Evolutionary conservation across 2,329 filamentous ascomycete species (phyloP).

Genomic region (Arachnopeziza araneosa): DNA sequence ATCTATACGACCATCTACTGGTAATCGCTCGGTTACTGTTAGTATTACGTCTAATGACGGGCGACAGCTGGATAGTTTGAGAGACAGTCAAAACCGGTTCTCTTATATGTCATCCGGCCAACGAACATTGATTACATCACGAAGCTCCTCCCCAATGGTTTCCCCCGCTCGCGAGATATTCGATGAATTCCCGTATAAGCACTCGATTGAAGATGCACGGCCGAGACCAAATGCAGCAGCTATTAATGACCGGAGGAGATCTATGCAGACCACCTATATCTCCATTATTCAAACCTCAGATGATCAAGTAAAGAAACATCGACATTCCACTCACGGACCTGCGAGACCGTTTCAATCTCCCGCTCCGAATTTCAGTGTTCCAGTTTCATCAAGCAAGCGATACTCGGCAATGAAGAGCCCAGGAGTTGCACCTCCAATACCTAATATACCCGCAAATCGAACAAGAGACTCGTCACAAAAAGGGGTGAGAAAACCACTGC

Average conservation of each 20-base stretch:
- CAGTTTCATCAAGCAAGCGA: slow-evolving; percentile 23
- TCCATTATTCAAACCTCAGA: slow-evolving; percentile 14
- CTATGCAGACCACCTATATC: slow-evolving; percentile 24
- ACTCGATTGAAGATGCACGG: slow-evolving; percentile 17
- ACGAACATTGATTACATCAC: slow-evolving; percentile 53
- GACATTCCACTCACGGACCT: slow-evolving; percentile 23
- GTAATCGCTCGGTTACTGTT: slow-evolving; percentile 52
- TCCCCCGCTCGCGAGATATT: slow-evolving; percentile 49
- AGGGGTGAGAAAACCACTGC: slow-evolving; percentile 13
- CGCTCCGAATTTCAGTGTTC: slow-evolving; percentile 29
- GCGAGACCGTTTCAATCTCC: slow-evolving; percentile 11
- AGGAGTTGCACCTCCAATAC: neutral
- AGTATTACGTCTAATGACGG: slow-evolving; percentile 55
- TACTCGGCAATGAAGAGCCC: slow-evolving; percentile 15
- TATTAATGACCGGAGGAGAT: slow-evolving; percentile 27
- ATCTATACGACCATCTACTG: slow-evolving; percentile 26
- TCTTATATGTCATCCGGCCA: slow-evolving; percentile 58
- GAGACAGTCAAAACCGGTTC: slow-evolving; percentile 51
- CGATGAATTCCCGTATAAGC: slow-evolving; percentile 18
- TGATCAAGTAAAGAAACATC: slow-evolving; percentile 12
- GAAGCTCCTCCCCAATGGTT: slow-evolving; percentile 50
- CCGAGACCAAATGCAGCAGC: slow-evolving; percentile 24
- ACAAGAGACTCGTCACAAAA: slow-evolving; percentile 11
- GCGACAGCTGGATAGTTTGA: slow-evolving; percentile 50
- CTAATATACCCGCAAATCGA: neutral